phyloP scores from a whole-genome alignment of 495 filamentous ascomycete species.

The Penicillium paxilli region DNA sequence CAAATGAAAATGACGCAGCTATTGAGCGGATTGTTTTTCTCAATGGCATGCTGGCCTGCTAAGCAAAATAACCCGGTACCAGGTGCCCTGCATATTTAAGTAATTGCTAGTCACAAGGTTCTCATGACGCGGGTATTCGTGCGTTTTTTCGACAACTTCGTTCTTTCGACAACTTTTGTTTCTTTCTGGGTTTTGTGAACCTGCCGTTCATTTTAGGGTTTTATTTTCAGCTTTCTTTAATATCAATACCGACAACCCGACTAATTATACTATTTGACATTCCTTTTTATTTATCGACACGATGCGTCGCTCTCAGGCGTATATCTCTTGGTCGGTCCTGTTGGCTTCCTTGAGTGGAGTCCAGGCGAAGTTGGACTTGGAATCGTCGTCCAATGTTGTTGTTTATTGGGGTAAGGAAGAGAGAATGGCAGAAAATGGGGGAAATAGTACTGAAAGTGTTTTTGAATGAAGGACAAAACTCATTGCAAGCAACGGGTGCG shows the following conservation, averaged over 20 bases:
- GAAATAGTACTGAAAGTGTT: neutral
- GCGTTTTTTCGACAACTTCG: neutral
- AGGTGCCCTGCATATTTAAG: conserved; percentile 26
- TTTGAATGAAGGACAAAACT: conserved; percentile 59
- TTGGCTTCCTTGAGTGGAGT: conserved; percentile 32
- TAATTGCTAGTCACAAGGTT: neutral
- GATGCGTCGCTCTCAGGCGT: conserved; percentile 28
- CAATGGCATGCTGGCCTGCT: conserved; percentile 14
- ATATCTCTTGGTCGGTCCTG: conserved; percentile 27
- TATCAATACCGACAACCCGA: neutral
- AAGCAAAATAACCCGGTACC: conserved; percentile 14
- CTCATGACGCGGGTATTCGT: neutral
- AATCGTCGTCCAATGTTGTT: conserved; percentile 50
- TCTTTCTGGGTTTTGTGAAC: conserved; percentile 7
- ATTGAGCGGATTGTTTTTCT: conserved; percentile 16
- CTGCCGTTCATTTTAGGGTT: conserved; percentile 9
- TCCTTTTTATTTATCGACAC: conserved; percentile 6
- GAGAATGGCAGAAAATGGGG: neutral
- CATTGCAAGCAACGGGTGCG: conserved; percentile 42
- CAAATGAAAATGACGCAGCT: conserved; percentile 7
- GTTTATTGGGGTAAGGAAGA: conserved; percentile 60
- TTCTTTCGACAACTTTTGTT: conserved; percentile 5
- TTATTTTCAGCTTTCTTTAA: neutral
- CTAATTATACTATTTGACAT: neutral
- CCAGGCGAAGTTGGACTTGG: conserved; percentile 44